Evolutionary conservation across 2,329 filamentous ascomycete genomes (phyloP).

Genomic region (Aspergillus sp.): DNA sequence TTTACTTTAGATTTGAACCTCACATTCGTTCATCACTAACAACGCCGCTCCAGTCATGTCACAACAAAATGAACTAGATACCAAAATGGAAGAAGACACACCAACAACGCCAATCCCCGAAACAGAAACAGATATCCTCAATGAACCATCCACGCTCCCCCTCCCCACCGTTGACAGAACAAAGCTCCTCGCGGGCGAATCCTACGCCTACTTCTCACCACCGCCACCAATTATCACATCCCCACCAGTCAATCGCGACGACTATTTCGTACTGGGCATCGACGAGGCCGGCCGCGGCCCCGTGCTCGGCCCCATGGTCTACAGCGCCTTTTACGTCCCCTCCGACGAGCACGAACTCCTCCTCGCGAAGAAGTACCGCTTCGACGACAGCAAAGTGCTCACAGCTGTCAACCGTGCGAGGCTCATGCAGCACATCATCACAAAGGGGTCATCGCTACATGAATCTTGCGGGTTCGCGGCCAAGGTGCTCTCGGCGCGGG

Average conservation of each 20-base stretch:
- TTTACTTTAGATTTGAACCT: background rate
- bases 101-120: conserved; percentile 35
- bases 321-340: conserved; percentile 72
- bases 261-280: conserved; percentile 70
- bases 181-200: conserved; percentile 65
- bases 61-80: background rate
- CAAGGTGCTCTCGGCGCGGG: conserved; percentile 77
- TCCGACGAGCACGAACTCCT: conserved; percentile 70
- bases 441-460: conserved; percentile 60
- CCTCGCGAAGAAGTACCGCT: conserved; percentile 78
- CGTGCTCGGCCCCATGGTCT: conserved; percentile 79
- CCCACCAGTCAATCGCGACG: background rate
- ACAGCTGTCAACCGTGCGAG: conserved; percentile 76
- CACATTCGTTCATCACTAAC: background rate
- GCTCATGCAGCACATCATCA: conserved; percentile 75
- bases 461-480: conserved; percentile 81
- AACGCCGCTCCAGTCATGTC: background rate
- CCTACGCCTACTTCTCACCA: conserved; percentile 73
- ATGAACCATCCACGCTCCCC: conserved; percentile 54
- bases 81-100: conserved; percentile 38
- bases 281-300: conserved; percentile 94
- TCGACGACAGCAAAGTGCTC: conserved; percentile 94
- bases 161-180: conserved; percentile 69
- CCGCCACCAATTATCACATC: conserved; percentile 64
- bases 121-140: conserved; percentile 29